phyloP scores from a whole-genome alignment of 2,329 filamentous ascomycete genomes.

The Diaporthe australafricana region DNA sequence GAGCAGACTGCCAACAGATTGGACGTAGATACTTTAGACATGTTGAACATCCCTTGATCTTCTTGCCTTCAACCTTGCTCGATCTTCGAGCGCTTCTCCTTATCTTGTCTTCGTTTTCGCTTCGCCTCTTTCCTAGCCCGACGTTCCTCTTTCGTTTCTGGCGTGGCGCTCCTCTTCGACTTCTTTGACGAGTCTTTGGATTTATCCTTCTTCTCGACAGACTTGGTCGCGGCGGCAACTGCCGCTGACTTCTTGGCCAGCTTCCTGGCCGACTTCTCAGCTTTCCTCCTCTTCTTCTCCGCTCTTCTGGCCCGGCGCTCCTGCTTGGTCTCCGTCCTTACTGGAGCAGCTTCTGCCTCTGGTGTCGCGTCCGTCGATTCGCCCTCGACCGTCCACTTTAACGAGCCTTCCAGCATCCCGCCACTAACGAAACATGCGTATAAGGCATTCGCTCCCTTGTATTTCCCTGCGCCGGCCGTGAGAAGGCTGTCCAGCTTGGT shows the following conservation, averaged over 20 bases:
- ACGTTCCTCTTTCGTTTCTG: constrained; percentile 39
- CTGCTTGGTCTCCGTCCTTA: constrained; percentile 44
- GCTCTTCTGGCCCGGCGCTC: constrained; percentile 51
- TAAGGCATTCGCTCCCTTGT: constrained; percentile 72
- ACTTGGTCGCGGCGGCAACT: neutral
- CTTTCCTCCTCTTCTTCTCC: constrained; percentile 45
- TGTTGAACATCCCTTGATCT: neutral
- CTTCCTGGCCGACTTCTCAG: constrained; percentile 42
- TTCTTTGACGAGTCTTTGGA: constrained; percentile 33
- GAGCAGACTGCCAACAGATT: neutral
- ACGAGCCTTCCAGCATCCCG: constrained; percentile 79
- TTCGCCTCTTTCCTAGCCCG: constrained; percentile 42
- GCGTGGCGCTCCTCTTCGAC: constrained; percentile 32
- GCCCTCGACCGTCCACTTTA: constrained; percentile 49
- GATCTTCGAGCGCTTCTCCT: constrained; percentile 35
- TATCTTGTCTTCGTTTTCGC: constrained; percentile 44
- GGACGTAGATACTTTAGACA: neutral
- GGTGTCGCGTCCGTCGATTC: constrained; percentile 43
- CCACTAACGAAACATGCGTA: constrained; percentile 90
- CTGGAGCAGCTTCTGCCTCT: constrained; percentile 44
- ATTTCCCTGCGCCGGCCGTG: constrained; percentile 64
- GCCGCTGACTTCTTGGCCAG: constrained; percentile 20
- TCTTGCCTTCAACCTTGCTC: constrained; percentile 30
- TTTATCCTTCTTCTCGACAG: neutral
- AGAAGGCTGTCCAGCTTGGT: constrained; percentile 65